phyloP scores from a whole-genome alignment of 1,284 basidiomycete species.

The Puccinia horiana region DNA sequence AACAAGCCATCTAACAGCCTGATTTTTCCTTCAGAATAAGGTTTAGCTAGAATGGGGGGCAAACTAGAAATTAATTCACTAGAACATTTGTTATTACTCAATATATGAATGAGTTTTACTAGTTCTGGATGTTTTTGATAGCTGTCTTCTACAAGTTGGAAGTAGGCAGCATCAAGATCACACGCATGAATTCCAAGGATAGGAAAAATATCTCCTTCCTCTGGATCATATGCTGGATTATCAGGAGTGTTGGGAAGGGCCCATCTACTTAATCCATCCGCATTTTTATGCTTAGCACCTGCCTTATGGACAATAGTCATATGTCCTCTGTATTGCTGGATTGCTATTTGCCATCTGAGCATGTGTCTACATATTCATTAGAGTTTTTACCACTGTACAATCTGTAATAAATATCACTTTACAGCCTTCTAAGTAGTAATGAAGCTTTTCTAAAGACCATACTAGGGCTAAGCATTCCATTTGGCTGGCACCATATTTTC shows the following conservation, averaged over 20 bases:
- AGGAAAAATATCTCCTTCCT: neutral
- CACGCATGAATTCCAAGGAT: neutral
- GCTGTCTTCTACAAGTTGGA: neutral
- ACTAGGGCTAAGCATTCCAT: too few relatives aligned
- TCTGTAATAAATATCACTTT: neutral
- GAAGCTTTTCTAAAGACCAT: too few relatives aligned
- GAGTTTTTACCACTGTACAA: neutral
- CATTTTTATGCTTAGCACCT: neutral
- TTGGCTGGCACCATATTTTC: too few relatives aligned
- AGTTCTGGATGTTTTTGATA: too few relatives aligned
- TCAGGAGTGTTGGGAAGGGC: neutral
- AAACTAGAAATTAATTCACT: too few relatives aligned
- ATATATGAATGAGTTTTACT: too few relatives aligned
- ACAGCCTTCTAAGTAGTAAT: too few relatives aligned
- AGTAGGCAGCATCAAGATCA: neutral
- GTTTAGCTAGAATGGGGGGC: too few relatives aligned
- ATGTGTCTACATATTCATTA: constrained; percentile 17
- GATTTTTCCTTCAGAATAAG: too few relatives aligned
- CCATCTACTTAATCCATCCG: too few relatives aligned
- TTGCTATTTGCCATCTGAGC: neutral
- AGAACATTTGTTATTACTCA: too few relatives aligned
- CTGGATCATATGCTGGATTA: neutral
- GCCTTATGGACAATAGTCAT: neutral
- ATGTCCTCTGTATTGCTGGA: neutral
- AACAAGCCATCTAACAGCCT: too few relatives aligned